Evolutionary conservation across 2,329 filamentous ascomycete genomes (phyloP).

Genomic region (Diaporthe batatas): DNA sequence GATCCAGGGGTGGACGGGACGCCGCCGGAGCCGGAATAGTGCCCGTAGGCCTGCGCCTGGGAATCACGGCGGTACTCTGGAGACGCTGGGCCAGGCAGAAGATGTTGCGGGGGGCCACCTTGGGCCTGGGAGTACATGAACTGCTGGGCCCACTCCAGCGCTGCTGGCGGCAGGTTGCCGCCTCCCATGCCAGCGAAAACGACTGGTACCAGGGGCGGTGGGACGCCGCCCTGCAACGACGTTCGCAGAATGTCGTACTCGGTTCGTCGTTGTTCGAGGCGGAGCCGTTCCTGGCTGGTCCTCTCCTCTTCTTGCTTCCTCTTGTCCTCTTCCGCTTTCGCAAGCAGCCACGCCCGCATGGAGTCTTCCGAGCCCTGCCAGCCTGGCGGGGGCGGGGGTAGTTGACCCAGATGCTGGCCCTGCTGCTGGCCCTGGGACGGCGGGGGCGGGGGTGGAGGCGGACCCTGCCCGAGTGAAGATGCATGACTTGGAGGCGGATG

Average conservation of each 20-base stretch:
- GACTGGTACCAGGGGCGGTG: constrained; percentile 79
- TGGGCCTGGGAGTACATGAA: constrained; percentile 66
- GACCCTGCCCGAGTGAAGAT: constrained; percentile 47
- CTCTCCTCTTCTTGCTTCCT: constrained; percentile 81
- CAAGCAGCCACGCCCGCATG: constrained; percentile 78
- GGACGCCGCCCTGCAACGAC: constrained; percentile 77
- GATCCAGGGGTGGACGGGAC: constrained; percentile 60
- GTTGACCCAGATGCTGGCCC: constrained; percentile 56
- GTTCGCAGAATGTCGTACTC: constrained; percentile 80
- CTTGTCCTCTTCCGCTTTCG: constrained; percentile 80
- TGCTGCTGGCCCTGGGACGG: constrained; percentile 47
- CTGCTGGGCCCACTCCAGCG: constrained; percentile 78
- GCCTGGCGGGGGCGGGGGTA: constrained; percentile 77
- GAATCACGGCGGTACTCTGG: constrained; percentile 69
- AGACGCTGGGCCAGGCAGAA: constrained; percentile 64
- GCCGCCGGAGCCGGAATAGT: constrained; percentile 57
- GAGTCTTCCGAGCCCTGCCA: constrained; percentile 77
- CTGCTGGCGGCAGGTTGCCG: constrained; percentile 70
- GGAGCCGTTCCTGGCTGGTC: constrained; percentile 72
- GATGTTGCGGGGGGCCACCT: constrained; percentile 64
- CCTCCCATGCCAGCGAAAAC: constrained; percentile 81
- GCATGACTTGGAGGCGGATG: constrained; percentile 51
- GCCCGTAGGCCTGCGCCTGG: constrained; percentile 57
- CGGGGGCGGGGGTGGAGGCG: constrained; percentile 45
- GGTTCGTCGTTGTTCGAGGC: constrained; percentile 78